Percentiles rank a stretch among this genome's conserved stretches.
Evolutionary conservation across 2,329 filamentous ascomycete species (phyloP).

Genomic region (Epichloe uncinata): DNA sequence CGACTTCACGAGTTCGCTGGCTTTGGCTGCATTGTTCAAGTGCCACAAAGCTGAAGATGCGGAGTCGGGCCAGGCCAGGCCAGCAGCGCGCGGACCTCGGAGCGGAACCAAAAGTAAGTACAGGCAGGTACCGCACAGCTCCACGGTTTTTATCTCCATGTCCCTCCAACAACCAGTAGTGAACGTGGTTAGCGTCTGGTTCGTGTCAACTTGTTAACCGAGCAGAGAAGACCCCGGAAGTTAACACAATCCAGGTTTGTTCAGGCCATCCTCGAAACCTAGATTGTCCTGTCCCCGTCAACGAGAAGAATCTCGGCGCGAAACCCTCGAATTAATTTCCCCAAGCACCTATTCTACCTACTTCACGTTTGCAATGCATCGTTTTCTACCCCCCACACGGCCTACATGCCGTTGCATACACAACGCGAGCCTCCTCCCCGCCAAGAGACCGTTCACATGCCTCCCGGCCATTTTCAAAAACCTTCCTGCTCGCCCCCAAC

Average conservation of each 20-base stretch:
- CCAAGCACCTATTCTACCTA: background rate
- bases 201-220: no score
- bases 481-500: conserved; percentile 60
- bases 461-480: conserved; percentile 27
- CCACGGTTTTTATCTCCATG: no score
- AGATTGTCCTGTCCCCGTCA: no score
- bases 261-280: no score
- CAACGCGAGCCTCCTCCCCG: background rate
- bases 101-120: no score
- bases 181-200: no score
- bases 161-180: no score
- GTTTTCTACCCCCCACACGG: background rate
- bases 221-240: no score
- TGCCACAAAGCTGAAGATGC: background rate
- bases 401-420: background rate
- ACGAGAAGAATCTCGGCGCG: background rate
- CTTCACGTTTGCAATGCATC: background rate
- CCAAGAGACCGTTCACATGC: conserved; percentile 18
- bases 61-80: no score
- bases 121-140: no score
- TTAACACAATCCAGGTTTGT: no score
- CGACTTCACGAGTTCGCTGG: background rate
- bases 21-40: background rate
- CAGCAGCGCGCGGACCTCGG: no score
- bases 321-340: background rate